Percentiles rank a stretch among this genome's conserved stretches.
Conservation (phyloP, 176 grass and related monocot species). For the Secale cereale region DNA sequence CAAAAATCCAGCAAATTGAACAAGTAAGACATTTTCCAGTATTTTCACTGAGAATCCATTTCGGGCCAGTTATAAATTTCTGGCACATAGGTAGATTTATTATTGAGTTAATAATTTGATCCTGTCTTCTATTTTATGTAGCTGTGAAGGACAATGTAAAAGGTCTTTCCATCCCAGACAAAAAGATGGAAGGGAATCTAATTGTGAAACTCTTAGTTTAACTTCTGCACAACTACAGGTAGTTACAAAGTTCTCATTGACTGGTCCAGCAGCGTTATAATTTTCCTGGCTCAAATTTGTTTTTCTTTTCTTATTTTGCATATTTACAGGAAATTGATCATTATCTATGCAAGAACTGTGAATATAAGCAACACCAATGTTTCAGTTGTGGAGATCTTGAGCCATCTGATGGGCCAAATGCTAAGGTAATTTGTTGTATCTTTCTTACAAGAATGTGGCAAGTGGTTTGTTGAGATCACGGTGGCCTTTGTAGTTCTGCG, state of each 20-base stretch:
- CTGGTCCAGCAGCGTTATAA: slow-evolving; percentile 6
- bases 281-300: slow-evolving; percentile 1
- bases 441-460: slow-evolving; percentile 5
- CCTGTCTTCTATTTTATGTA: slow-evolving; percentile 30
- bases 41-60: neutral
- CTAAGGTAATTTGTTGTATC: slow-evolving; percentile 49
- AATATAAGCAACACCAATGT: slow-evolving; percentile 74
- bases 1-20: slow-evolving; percentile 1
- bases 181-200: slow-evolving; percentile 49
- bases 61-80: neutral
- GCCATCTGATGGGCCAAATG: slow-evolving; percentile 52
- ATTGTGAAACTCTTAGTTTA: slow-evolving; percentile 62
- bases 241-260: slow-evolving; percentile 3
- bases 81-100: neutral
- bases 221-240: slow-evolving; percentile 54
- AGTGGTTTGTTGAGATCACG: neutral
- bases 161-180: slow-evolving; percentile 72
- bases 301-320: neutral
- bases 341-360: slow-evolving; percentile 68
- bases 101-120: neutral
- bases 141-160: slow-evolving; percentile 69
- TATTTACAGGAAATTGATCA: slow-evolving; percentile 44
- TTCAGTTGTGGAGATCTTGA: slow-evolving; percentile 68
- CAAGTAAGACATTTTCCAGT: neutral
- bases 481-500: neutral